Base-by-base conservation (phyloP, 2,329 filamentous ascomycete genomes). In the Lachnellula occidentalis region DNA sequence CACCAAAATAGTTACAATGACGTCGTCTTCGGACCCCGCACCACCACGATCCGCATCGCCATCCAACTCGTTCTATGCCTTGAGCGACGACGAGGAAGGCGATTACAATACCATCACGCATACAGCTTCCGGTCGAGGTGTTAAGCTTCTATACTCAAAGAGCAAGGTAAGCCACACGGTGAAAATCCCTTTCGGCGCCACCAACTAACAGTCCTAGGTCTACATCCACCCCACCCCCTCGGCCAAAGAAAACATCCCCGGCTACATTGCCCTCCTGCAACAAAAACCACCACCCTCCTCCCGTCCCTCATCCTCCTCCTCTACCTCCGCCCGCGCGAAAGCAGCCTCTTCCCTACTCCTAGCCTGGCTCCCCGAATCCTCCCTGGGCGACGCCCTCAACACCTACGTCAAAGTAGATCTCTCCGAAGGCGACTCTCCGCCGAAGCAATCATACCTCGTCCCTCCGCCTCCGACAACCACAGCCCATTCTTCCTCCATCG, bases 321-420 rank as follows among this genome's bases (percentile, higher is more conserved):
- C 68, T 47, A 69, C 78, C 50, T 71, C 79, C 37, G 67, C 71
- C 36, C 69, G 74, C 50, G 71, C 72, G 50, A 76, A 80, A 50
- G 73, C 78, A 49, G 79, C 87, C 1, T 83, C 88, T 17, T 87
- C 90, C 56, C 83, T 96, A 36, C 80, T 99, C 12, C 82, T 99
- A 1, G 91, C 92, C 34, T 99, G 94, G 94, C 75, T 96, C 1
- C 94, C 94, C 19, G 94, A 99, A 71, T 85, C 88, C 14, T 86
- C 88, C 5, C 81, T 99, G 2, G 92, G 92, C 45, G 89, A 95
- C 66, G 86, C 87, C 22, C 87, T 89, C 59, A 87, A 87, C 70
- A 88, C 91, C 58, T 99, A 99, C 70, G 90, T 95, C 68, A 97
- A 96, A 69, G 92, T 99, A 51, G 95, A 99, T 71, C 81, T 95